These are phyloP conservation scores for Pythium aphanidermatum DNA, from an alignment of 352 stramenopile species.

Conservation along the genomic window DNA sequence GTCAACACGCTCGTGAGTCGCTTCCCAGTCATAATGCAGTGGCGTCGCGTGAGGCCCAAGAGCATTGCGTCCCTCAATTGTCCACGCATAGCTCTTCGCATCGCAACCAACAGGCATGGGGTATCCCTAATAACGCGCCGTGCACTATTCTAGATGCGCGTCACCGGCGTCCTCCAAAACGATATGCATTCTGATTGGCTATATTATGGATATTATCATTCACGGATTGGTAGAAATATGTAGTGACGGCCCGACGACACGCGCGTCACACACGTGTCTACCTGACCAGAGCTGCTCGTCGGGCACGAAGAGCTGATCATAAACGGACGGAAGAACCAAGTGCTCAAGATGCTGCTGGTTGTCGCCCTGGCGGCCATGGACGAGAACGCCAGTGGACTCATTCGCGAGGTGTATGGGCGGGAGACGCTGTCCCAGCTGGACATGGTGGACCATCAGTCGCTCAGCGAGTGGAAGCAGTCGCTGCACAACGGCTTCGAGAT, in stretches of 20 bases:
- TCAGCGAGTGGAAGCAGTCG: slow-evolving; percentile 32
- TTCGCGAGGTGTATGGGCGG: slow-evolving; percentile 45
- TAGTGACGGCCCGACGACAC: background rate
- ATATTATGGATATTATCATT: no score
- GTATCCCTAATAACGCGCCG: no score
- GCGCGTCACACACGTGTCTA: slow-evolving; percentile 2
- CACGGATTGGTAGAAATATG: background rate
- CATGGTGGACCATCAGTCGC: slow-evolving; percentile 14
- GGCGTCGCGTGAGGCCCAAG: no score
- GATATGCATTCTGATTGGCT: no score
- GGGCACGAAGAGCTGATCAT: background rate
- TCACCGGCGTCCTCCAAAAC: no score
- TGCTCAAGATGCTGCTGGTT: slow-evolving; percentile 11
- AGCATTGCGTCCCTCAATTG: no score
- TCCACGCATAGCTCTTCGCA: no score
- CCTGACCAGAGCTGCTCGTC: background rate
- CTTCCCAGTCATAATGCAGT: no score
- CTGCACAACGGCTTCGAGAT: slow-evolving; percentile 85
- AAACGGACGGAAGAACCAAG: background rate
- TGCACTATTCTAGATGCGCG: no score
- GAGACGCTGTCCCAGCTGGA: slow-evolving; percentile 52
- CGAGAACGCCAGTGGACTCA: slow-evolving; percentile 59
- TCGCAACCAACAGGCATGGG: no score
- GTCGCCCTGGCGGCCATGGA: slow-evolving; percentile 37
- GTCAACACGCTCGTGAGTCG: no score